phyloP scores from a whole-genome alignment of 345 rosid genomes.

The Anastatica hierochuntica region DNA sequence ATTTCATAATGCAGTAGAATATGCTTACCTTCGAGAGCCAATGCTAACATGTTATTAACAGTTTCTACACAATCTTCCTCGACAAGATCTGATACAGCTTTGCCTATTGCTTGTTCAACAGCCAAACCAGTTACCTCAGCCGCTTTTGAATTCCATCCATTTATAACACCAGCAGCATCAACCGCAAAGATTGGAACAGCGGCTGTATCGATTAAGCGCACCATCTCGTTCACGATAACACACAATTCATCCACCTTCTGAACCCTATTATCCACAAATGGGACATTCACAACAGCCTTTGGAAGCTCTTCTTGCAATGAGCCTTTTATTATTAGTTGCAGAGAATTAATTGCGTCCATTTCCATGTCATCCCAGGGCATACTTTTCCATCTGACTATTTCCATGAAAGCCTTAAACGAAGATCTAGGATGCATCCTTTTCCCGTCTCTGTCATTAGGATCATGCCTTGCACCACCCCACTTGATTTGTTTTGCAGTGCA shows the following conservation, averaged over 20 bases:
- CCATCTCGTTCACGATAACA: slow-evolving; percentile 62
- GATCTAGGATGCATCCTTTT: slow-evolving; percentile 81
- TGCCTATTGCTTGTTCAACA: slow-evolving; percentile 69
- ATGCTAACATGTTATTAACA: slow-evolving; percentile 34
- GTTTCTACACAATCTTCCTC: slow-evolving; percentile 37
- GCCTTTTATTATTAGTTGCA: slow-evolving; percentile 70
- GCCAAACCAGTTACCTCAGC: slow-evolving; percentile 64
- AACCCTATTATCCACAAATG: slow-evolving; percentile 38
- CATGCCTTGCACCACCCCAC: slow-evolving; percentile 90
- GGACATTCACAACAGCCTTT: slow-evolving; percentile 38
- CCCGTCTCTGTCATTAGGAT: slow-evolving; percentile 55
- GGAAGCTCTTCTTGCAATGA: slow-evolving; percentile 53
- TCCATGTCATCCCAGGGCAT: slow-evolving; percentile 77
- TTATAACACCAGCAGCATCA: slow-evolving; percentile 54
- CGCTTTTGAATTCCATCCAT: slow-evolving; percentile 77
- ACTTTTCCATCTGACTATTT: slow-evolving; percentile 63
- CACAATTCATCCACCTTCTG: slow-evolving; percentile 50
- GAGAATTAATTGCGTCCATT: slow-evolving; percentile 81
- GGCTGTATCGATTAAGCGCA: slow-evolving; percentile 80
- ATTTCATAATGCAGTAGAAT: not conserved
- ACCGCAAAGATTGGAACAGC: slow-evolving; percentile 75
- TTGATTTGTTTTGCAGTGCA: slow-evolving; percentile 65
- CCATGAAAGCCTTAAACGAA: slow-evolving; percentile 78
- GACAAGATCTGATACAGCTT: slow-evolving; percentile 42
- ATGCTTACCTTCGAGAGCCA: slow-evolving; percentile 50